These are phyloP conservation scores for Trametes pubescens DNA, from an alignment of 1,284 basidiomycete genomes.

Conservation along the genomic window DNA sequence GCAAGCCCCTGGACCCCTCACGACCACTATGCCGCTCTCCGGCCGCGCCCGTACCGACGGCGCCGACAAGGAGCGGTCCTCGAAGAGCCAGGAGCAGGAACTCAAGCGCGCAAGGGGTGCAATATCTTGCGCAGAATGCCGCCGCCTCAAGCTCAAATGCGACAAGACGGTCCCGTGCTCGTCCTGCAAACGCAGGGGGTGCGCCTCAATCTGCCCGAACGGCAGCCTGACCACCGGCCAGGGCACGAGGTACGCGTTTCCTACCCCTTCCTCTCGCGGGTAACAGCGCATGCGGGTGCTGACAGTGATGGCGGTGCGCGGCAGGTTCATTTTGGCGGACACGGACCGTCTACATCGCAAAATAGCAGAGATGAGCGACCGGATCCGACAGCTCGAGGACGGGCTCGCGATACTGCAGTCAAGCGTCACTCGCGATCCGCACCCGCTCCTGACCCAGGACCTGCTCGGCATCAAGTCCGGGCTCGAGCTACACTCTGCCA, in stretches of 20 bases:
- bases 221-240: constrained; percentile 62
- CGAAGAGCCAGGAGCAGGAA: constrained; percentile 59
- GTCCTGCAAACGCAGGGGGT: constrained; percentile 77
- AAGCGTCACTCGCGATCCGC: constrained; percentile 52
- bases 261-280: too few species aligned
- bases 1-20: constrained; percentile 4
- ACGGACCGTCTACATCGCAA: constrained; percentile 78
- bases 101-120: constrained; percentile 75
- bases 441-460: constrained; percentile 67
- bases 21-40: constrained; percentile 30
- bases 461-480: constrained; percentile 67
- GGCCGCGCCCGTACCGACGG: constrained; percentile 32
- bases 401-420: constrained; percentile 62
- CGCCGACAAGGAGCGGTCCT: constrained; percentile 49
- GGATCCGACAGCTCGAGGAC: constrained; percentile 78
- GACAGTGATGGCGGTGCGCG: background rate
- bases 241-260: constrained; percentile 76
- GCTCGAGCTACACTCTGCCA: constrained; percentile 41
- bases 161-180: constrained; percentile 72
- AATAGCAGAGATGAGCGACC: constrained; percentile 75
- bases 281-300: too few species aligned
- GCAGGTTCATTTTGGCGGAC: constrained; percentile 77
- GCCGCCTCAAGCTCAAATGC: constrained; percentile 61
- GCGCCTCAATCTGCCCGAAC: constrained; percentile 73
- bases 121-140: constrained; percentile 77